phyloP scores from a whole-genome alignment of 257 asterid genomes.

The Solanum virginianum region DNA sequence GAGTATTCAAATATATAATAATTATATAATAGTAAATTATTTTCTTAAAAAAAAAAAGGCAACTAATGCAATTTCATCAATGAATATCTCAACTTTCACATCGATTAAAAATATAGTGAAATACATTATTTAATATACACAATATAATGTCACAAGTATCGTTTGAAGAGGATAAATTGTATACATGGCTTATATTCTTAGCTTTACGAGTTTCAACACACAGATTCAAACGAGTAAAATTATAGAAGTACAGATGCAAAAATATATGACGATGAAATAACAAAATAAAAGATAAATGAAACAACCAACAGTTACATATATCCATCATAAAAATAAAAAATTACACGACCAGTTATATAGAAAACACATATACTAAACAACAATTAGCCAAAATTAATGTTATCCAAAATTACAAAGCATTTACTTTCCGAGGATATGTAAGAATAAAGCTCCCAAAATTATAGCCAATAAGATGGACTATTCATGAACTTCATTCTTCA shows the following conservation, averaged over 20 bases:
- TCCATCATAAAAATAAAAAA: neutral
- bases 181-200: neutral
- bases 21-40: no score
- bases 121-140: neutral
- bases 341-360: neutral
- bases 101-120: no score
- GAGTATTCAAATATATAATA: no score
- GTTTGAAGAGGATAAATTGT: rapidly evolving
- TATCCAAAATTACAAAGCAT: constrained; percentile 38
- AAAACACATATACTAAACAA: neutral
- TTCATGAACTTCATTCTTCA: constrained; percentile 36
- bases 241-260: neutral
- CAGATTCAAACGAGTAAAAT: neutral
- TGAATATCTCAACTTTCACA: no score
- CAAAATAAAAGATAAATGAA: neutral
- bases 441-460: constrained; percentile 62
- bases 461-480: constrained; percentile 33
- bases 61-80: no score
- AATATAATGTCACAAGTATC: neutral
- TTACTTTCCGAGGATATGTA: constrained; percentile 27
- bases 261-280: neutral
- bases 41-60: no score
- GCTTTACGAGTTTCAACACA: neutral
- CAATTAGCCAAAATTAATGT: no score
- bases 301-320: neutral